Base-by-base conservation (phyloP, 805 yeast species). In the Saturnispora sekii region DNA sequence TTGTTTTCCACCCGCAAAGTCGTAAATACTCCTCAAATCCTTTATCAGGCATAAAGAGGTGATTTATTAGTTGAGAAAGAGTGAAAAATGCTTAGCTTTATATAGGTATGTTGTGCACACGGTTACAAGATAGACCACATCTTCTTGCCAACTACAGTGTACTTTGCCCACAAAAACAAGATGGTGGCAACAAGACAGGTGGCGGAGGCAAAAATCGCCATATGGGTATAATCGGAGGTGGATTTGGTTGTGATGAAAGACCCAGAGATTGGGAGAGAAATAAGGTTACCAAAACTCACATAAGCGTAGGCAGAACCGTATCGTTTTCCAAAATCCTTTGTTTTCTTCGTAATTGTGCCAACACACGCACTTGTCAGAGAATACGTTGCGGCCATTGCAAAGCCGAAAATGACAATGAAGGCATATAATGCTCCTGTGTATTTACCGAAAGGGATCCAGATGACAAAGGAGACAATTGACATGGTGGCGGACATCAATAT, bases 371-470 rank as follows among this genome's bases (percentile, higher is more conserved):
- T 84, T 0, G 79, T 70, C 42, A 81, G 59, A 1, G 84, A 72
- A 39, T 82, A 67, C 5, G 79, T 73, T 17, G 83, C 70, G 7
- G 84, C 73, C 35, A 74, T 68, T 48, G 73, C 72, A 51, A 79
- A 74, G 0, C 86, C 86, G 52, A 70, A 70, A 1, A 70, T 37
- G 1, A 67, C 73, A 8, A 80, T 63, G 56, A 77, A 81, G 0
- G 67, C 69, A 51, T 75, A 77, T 36, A 80, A 54, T 0, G 69
- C 71, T 3, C 56, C 59, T 29, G 61, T 53, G 38, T 59, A 54
- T 11, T 55, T 47, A 2, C 83, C 84, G 48, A 77, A 74, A 2
- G 87, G 87, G 15, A 79, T 60, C 86, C 87, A 80, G n/a, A 81
- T 53, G 0, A 67, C 63, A 41, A 80, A 65, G 5, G 74, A 68